A percentile compares a stretch with the other conserved stretches of the same genome.
Conservation (phyloP, 768 basidiomycete genomes). For the Lenzites betulinus region DNA sequence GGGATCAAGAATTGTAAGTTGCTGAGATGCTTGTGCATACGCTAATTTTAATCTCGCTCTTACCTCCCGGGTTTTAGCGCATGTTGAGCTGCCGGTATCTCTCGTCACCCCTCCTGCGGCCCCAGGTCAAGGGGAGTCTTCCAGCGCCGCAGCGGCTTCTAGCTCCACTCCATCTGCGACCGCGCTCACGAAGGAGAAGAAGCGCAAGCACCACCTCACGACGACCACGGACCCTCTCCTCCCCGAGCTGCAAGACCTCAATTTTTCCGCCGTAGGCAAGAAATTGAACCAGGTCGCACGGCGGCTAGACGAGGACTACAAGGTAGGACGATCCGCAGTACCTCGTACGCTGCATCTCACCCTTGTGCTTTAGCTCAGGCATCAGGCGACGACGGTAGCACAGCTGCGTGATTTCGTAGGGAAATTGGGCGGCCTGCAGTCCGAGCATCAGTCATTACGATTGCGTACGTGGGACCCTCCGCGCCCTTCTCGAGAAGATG, state of each 20-base stretch:
- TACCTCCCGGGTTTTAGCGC: slow-evolving; percentile 47
- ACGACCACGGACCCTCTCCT: slow-evolving; percentile 78
- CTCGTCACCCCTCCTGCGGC: slow-evolving; percentile 59
- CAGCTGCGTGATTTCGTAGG: slow-evolving; percentile 96
- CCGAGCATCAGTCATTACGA: slow-evolving; percentile 85
- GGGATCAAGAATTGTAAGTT: slow-evolving; percentile 85
- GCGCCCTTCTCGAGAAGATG: neutral
- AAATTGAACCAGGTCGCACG: slow-evolving; percentile 79
- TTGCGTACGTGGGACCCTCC: slow-evolving; percentile 66
- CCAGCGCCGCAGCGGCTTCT: slow-evolving; percentile 31
- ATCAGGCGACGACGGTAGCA: slow-evolving; percentile 87
- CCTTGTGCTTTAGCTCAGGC: slow-evolving; percentile 56
- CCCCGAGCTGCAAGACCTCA: slow-evolving; percentile 82
- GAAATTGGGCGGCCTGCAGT: slow-evolving; percentile 88
- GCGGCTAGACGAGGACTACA: slow-evolving; percentile 90
- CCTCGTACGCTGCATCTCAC: neutral
- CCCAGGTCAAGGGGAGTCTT: slow-evolving; percentile 32
- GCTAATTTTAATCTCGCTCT: slow-evolving; percentile 6
- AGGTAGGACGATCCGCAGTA: slow-evolving; percentile 46
- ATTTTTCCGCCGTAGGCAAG: slow-evolving; percentile 88
- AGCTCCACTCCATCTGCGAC: slow-evolving; percentile 44
- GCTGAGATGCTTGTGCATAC: neutral
- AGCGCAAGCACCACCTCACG: slow-evolving; percentile 88
- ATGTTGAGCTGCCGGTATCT: slow-evolving; percentile 78
- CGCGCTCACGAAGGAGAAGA: slow-evolving; percentile 71